phyloP scores from a whole-genome alignment of 108 stramenopile genomes.

The Fragilariopsis cylindrus region DNA sequence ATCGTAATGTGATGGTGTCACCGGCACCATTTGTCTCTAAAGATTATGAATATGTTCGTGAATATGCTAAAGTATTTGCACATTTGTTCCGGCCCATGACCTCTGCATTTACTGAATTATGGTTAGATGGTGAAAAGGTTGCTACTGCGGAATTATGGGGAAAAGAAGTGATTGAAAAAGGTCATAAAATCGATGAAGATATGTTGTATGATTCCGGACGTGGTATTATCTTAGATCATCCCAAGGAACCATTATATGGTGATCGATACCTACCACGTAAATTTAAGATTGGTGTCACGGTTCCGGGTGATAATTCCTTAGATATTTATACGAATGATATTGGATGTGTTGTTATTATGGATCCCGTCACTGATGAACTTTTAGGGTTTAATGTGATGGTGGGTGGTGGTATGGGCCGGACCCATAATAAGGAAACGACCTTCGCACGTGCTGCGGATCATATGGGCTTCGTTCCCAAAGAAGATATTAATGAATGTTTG shows the following conservation, averaged over 20 bases:
- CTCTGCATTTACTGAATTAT: conserved; percentile 91
- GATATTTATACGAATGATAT: conserved; percentile 99
- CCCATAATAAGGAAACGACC: conserved; percentile 96
- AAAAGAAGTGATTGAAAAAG: conserved; percentile 62
- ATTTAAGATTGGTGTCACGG: conserved; percentile 98
- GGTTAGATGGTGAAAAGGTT: conserved; percentile 96
- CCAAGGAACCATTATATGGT: conserved; percentile 95
- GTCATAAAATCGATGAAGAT: conserved; percentile 67
- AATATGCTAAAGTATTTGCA: conserved; percentile 89
- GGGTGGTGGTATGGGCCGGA: conserved; percentile 98
- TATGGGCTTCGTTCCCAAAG: conserved; percentile 94
- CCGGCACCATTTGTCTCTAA: conserved; percentile 89
- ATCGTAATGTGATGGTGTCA: conserved; percentile 94
- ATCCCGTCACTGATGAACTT: conserved; percentile 63
- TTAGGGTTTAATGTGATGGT: conserved; percentile 96
- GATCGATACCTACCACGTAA: conserved; percentile 96
- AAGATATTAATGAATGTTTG: conserved; percentile 90
- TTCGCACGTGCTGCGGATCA: conserved; percentile 97
- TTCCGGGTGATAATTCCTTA: conserved; percentile 94
- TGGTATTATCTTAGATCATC: conserved; percentile 84
- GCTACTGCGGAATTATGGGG: conserved; percentile 91
- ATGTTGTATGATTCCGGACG: conserved; percentile 84
- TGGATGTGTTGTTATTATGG: conserved; percentile 87
- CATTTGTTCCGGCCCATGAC: conserved; percentile 95
- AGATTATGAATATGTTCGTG: conserved; percentile 77